These are phyloP conservation scores for Colletotrichum camelliae DNA, from an alignment of 2,329 filamentous ascomycete genomes.

Conservation along the genomic window DNA sequence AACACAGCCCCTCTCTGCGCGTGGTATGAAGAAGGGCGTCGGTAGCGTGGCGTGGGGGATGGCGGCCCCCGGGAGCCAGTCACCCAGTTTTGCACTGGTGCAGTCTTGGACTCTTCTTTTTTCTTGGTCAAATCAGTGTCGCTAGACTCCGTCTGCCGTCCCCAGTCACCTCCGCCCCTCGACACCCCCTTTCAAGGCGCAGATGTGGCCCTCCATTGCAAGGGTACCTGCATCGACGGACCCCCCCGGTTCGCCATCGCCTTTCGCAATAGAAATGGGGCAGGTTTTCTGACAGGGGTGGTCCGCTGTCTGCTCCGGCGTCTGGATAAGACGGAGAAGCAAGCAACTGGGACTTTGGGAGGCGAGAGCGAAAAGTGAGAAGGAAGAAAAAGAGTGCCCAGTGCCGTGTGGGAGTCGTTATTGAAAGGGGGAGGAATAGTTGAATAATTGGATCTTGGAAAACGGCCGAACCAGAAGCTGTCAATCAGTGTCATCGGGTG, in stretches of 20 bases:
- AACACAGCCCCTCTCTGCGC: neutral
- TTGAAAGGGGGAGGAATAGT: neutral
- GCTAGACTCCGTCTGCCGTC: neutral
- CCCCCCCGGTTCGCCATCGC: neutral
- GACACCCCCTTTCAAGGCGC: conserved; percentile 8
- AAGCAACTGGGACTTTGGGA: neutral
- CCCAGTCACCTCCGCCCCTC: neutral
- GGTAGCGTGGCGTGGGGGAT: neutral
- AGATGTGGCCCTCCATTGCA: neutral
- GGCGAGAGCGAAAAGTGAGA: neutral
- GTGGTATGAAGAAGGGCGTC: neutral
- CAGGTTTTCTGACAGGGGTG: neutral
- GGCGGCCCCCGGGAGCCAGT: neutral
- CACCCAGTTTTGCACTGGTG: neutral
- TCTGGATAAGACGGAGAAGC: neutral
- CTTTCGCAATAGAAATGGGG: conserved; percentile 2
- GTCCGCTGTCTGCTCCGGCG: neutral
- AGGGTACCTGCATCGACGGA: neutral
- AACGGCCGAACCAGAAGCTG: neutral
- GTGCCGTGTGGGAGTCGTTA: neutral
- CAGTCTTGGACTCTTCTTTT: neutral
- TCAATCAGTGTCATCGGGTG: neutral
- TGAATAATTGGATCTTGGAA: neutral
- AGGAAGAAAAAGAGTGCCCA: neutral
- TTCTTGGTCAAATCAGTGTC: neutral